Conservation (phyloP, 345 rosid genomes). For the Draba incana region DNA sequence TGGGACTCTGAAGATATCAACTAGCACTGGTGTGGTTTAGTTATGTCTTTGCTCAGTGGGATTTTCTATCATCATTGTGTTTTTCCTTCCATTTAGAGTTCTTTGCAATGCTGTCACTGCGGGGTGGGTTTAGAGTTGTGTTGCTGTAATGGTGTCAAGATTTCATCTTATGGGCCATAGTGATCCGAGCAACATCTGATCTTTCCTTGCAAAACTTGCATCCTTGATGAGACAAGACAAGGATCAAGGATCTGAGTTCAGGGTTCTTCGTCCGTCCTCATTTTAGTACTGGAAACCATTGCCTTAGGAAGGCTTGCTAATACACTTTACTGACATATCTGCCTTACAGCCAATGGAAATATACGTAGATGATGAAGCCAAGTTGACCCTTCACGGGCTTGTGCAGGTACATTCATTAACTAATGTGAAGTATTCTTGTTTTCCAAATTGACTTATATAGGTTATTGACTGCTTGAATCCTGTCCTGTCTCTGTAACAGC, state of each 20-base stretch:
- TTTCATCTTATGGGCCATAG: background rate
- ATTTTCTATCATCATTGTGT: background rate
- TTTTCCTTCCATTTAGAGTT: background rate
- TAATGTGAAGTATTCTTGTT: background rate
- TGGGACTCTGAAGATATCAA: slow-evolving; percentile 1
- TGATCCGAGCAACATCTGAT: slow-evolving; percentile 30
- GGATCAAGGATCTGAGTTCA: slow-evolving; percentile 54
- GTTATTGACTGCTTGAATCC: background rate
- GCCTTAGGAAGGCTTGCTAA: slow-evolving; percentile 71
- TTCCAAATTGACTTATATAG: background rate
- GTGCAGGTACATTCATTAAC: slow-evolving; percentile 70
- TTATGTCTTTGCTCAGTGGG: background rate
- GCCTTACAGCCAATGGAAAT: slow-evolving; percentile 99
- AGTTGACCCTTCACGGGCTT: slow-evolving; percentile 98
- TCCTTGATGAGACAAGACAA: slow-evolving; percentile 48
- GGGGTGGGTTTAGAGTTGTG: slow-evolving; percentile 10
- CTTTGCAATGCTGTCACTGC: background rate
- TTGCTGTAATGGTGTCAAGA: background rate
- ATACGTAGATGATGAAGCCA: slow-evolving; percentile 97
- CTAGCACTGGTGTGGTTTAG: background rate
- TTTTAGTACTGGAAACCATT: slow-evolving; percentile 67
- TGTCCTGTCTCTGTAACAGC: slow-evolving; percentile 49
- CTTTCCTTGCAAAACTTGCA: slow-evolving; percentile 26
- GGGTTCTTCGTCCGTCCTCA: slow-evolving; percentile 57
- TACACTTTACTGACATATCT: slow-evolving; percentile 72